Evolutionary conservation across 208 protist species (phyloP).

Genomic region (Polymyxa betae): DNA sequence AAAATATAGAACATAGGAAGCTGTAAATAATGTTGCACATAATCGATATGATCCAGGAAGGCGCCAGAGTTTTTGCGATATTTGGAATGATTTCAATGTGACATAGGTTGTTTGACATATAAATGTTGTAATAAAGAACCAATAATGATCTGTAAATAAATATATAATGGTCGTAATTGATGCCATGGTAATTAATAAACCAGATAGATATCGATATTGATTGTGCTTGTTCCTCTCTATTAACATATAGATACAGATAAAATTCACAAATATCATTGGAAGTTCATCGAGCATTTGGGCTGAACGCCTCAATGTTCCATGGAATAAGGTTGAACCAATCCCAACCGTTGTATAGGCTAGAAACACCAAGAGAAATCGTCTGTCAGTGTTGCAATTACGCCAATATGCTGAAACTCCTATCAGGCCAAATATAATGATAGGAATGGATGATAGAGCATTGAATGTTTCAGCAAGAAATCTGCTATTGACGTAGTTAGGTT

Average conservation of each 20-base stretch:
- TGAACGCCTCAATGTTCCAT: conserved; percentile 57
- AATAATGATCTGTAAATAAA: conserved; percentile 4
- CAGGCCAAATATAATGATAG: conserved; percentile 28
- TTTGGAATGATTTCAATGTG: neutral
- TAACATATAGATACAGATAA: conserved; percentile 18
- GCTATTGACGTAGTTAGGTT: conserved; percentile 16
- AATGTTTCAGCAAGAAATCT: conserved; percentile 35
- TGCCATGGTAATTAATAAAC: neutral
- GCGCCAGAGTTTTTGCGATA: neutral
- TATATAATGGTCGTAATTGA: neutral
- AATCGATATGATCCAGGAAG: neutral
- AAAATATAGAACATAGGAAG: conserved; percentile 14
- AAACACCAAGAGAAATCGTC: neutral
- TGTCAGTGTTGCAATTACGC: neutral
- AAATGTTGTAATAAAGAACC: conserved; percentile 2
- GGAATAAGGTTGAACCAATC: conserved; percentile 57
- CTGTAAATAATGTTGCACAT: neutral
- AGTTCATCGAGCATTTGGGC: conserved; percentile 62
- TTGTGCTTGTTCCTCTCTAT: neutral
- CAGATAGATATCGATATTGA: neutral
- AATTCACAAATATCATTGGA: conserved; percentile 50
- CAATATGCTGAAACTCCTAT: neutral
- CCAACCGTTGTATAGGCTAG: conserved; percentile 43
- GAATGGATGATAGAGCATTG: conserved; percentile 31
- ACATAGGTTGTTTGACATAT: neutral